phyloP scores from a whole-genome alignment of 2,329 filamentous ascomycete genomes.

The Scedosporium boydii region DNA sequence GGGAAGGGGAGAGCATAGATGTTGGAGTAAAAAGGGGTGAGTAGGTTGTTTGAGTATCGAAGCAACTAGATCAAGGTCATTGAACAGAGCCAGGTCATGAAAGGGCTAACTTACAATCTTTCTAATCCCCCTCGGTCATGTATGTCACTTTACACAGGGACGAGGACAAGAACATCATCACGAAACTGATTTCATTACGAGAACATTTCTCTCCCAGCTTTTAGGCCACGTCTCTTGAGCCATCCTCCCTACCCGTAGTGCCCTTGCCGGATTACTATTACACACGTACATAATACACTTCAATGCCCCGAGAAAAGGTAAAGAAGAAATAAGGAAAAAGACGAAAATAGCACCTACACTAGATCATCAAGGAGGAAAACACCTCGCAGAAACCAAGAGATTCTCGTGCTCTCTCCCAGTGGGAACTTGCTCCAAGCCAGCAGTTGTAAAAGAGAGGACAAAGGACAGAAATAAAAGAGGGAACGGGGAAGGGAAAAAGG shows the following conservation, averaged over 20 bases:
- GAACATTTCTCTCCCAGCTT: too few species aligned
- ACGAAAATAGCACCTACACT: too few species aligned
- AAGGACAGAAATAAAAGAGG: neutral
- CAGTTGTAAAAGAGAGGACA: neutral
- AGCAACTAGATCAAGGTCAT: neutral
- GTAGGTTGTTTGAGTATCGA: neutral
- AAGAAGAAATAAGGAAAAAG: too few species aligned
- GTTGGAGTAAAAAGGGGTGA: neutral
- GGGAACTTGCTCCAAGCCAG: neutral
- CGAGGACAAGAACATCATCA: too few species aligned
- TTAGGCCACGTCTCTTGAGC: neutral
- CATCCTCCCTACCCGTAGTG: neutral
- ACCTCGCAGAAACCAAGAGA: too few species aligned
- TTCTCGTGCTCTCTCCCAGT: too few species aligned
- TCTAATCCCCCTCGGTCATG: too few species aligned
- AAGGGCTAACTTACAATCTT: neutral
- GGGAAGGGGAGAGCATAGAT: slow-evolving; percentile 26
- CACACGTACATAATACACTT: neutral
- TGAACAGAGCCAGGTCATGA: neutral
- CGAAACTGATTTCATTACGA: too few species aligned
- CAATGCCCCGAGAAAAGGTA: neutral
- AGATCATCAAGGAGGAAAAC: too few species aligned
- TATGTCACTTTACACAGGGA: too few species aligned
- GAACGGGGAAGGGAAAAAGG: neutral
- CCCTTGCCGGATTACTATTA: too few species aligned